Conservation (phyloP, 192 early-diverging fungal species). For the Coemansia sp. region DNA sequence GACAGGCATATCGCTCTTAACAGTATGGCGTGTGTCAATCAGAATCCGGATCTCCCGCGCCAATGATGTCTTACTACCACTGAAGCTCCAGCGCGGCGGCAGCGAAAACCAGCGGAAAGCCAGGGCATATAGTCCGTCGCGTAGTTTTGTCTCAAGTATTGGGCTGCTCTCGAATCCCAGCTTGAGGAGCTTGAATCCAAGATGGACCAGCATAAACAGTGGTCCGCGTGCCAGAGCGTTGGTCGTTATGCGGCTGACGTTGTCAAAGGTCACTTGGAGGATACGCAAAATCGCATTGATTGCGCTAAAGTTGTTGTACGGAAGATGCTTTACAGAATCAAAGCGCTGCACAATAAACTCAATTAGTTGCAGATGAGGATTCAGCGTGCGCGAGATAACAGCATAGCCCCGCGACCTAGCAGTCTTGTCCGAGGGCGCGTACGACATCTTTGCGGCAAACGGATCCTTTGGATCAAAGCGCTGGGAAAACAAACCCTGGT, state of each 20-base stretch:
- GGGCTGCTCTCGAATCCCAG: conserved; percentile 64
- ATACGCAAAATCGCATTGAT: conserved; percentile 78
- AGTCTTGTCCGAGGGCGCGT: conserved; percentile 85
- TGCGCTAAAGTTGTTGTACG: conserved; percentile 64
- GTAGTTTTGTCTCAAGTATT: conserved; percentile 65
- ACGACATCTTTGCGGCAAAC: conserved; percentile 90
- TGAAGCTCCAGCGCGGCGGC: conserved; percentile 78
- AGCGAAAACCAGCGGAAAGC: conserved; percentile 84
- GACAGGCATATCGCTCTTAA: conserved; percentile 64
- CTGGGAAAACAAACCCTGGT: conserved; percentile 80
- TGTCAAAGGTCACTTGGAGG: conserved; percentile 72
- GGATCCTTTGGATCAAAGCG: conserved; percentile 62
- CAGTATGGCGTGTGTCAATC: conserved; percentile 62
- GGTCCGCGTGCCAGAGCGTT: conserved; percentile 75
- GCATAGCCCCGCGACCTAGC: conserved; percentile 63
- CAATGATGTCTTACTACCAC: conserved; percentile 66
- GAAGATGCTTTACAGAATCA: conserved; percentile 75
- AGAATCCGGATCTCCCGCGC: conserved; percentile 66
- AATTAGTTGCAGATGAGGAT: conserved; percentile 81
- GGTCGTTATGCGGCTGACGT: conserved; percentile 55
- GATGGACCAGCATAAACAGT: conserved; percentile 73
- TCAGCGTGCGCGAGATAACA: conserved; percentile 62
- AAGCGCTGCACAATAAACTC: conserved; percentile 85
- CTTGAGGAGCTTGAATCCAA: conserved; percentile 76
- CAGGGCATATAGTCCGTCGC: conserved; percentile 64